Base-by-base conservation (phyloP, 2,329 filamentous ascomycete species). In the Orbilia ellipsospora region DNA sequence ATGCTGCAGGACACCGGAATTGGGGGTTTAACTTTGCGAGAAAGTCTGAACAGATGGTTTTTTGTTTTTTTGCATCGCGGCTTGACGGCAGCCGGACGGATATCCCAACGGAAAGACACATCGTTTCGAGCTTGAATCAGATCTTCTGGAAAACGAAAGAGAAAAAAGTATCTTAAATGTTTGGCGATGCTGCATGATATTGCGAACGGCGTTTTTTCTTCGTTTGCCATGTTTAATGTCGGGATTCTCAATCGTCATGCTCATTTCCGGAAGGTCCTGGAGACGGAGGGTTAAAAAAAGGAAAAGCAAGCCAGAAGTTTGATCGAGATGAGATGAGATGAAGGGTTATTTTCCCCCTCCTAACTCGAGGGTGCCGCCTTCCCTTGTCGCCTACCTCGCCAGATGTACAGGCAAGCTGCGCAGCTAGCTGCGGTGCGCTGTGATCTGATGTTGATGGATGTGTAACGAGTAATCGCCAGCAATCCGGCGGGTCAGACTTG, bases 321-420 rank as follows among this genome's bases (percentile, higher is more conserved):
- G 59, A 31, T 15, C n/a, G 66, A 20, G 67, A 72, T 59, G 67
- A 72, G 67, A 72, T 57, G 59, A 72, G 60, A 72, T 65, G 59
- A 59, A 64, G 40, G 50, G 48, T 16, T 18, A 28, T 7, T 12
- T 51, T n/a, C 23, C 42, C 52, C 15, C 28, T 20, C 5, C 48
- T 64, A 26, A 52, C 42, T 67, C 54, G 56, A 61, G 23, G 20
- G 31, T 26, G 16, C 31, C 18, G 54, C 54, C 26, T 23, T 42
- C 28, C 54, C 56, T 26, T 42, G 40, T 60, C 16, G 13, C 16
- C 56, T 36, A 36, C 31, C 31, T 36, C 5, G 5, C 5, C 31
- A 36, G 31, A 7, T 36, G 31, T 36, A 36, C 3, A 36, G 31
- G 31, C 31, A 36, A 36, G 31, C 31, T 36, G 28, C 28, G 28